Evolutionary conservation across 129 eudicot species (phyloP).

Genomic region (Dittrichia graveolens): DNA sequence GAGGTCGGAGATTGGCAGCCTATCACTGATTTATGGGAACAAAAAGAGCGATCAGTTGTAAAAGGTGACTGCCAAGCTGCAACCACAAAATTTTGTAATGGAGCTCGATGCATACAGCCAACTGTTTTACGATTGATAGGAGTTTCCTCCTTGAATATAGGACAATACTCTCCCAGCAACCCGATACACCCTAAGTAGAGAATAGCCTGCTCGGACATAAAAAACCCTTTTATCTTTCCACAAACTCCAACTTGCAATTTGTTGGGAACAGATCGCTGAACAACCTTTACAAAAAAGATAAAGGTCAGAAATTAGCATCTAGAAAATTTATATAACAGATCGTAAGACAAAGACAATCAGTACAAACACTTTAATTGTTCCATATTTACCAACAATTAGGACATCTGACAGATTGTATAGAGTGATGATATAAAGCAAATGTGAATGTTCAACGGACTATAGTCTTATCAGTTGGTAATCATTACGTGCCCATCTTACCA

Average conservation of each 20-base stretch:
- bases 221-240: constrained; percentile 38
- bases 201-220: constrained; percentile 58
- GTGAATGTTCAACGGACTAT: not conserved
- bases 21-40: not conserved
- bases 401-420: not conserved
- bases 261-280: not conserved
- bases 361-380: not conserved
- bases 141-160: constrained; percentile 34
- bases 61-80: constrained; percentile 34
- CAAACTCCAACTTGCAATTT: constrained; percentile 34
- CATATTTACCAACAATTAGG: not conserved
- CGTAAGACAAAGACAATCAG: constrained; percentile 1
- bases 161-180: constrained; percentile 59
- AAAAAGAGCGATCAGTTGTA: not conserved
- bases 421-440: no score
- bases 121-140: constrained; percentile 20
- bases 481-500: not conserved
- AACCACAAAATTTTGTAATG: constrained; percentile 29
- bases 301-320: not conserved
- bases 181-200: constrained; percentile 47
- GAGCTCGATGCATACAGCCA: constrained; percentile 50
- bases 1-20: not conserved
- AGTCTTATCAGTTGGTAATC: not conserved
- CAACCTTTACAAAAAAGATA: constrained; percentile 5
- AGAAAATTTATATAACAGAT: no score